These are phyloP conservation scores for Apiotrichum laibachii DNA, from an alignment of 1,284 basidiomycete species.

Conservation along the genomic window DNA sequence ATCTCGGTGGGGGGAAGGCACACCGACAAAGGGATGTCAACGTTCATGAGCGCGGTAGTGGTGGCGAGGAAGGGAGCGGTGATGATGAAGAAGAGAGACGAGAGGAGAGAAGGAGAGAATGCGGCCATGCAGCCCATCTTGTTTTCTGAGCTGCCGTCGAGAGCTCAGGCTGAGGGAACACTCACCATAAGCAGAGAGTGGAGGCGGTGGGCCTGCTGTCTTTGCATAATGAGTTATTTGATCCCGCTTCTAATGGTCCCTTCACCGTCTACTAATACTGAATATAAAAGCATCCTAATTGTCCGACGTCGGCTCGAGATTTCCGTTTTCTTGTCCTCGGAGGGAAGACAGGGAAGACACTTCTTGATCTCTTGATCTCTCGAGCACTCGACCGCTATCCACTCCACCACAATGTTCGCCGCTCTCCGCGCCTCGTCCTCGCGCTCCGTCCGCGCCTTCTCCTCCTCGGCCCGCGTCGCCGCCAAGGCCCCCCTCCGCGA, in stretches of 20 bases:
- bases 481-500: slow-evolving; percentile 31
- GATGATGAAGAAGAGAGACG: not conserved
- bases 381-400: not conserved
- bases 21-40: not conserved
- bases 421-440: slow-evolving; percentile 32
- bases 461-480: slow-evolving; percentile 23
- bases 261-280: too few species aligned
- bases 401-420: slow-evolving; percentile 21
- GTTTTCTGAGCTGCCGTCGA: too few species aligned
- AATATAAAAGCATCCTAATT: too few species aligned
- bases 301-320: too few species aligned
- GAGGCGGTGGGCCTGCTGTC: too few species aligned
- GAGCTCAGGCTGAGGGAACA: too few species aligned
- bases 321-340: too few species aligned
- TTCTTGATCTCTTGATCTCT: too few species aligned
- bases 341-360: too few species aligned
- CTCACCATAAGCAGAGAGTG: too few species aligned
- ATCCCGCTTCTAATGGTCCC: not conserved
- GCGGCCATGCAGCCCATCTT: not conserved
- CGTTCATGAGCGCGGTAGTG: too few species aligned
- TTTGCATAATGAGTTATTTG: not conserved
- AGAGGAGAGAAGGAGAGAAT: not conserved
- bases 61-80: not conserved
- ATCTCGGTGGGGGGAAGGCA: not conserved
- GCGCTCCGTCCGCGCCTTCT: slow-evolving; percentile 18